A percentile compares a stretch with the other conserved stretches of the same genome.
phyloP scores from a whole-genome alignment of 805 yeast genomes.

The Wickerhamiella domercqiae region DNA sequence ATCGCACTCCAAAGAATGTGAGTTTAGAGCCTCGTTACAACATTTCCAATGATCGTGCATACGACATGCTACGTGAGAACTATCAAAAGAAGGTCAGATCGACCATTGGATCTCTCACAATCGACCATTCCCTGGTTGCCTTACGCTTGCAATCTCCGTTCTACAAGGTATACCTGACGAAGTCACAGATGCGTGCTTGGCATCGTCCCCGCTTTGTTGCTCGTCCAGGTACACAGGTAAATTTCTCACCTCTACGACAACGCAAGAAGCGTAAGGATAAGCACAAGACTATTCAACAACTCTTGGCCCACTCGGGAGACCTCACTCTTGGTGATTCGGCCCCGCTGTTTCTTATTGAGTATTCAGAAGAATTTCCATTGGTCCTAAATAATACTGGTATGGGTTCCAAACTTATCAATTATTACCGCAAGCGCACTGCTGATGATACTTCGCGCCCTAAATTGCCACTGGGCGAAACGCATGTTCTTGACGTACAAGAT shows the following conservation, averaged over 20 bases:
- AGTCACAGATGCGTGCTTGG: constrained; percentile 54
- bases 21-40: constrained; percentile 49
- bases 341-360: constrained; percentile 64
- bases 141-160: constrained; percentile 75
- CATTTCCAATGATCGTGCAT: constrained; percentile 76
- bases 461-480: constrained; percentile 81
- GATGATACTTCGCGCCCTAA: constrained; percentile 82
- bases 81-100: constrained; percentile 86
- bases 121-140: constrained; percentile 88
- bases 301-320: constrained; percentile 57
- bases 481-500: constrained; percentile 90
- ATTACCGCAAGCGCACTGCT: constrained; percentile 68
- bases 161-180: constrained; percentile 62
- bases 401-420: constrained; percentile 88
- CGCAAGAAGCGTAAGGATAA: constrained; percentile 83
- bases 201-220: constrained; percentile 67
- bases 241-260: constrained; percentile 55
- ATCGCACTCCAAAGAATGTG: constrained; percentile 32
- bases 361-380: constrained; percentile 76
- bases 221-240: constrained; percentile 62
- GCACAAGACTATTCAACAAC: constrained; percentile 63
- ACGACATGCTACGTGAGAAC: constrained; percentile 66
- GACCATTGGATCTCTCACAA: constrained; percentile 75
- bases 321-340: constrained; percentile 75
- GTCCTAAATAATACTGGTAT: constrained; percentile 82